Evolutionary conservation across 2,329 filamentous ascomycete genomes (phyloP).

Genomic region (Geoglossum cookeanum): DNA sequence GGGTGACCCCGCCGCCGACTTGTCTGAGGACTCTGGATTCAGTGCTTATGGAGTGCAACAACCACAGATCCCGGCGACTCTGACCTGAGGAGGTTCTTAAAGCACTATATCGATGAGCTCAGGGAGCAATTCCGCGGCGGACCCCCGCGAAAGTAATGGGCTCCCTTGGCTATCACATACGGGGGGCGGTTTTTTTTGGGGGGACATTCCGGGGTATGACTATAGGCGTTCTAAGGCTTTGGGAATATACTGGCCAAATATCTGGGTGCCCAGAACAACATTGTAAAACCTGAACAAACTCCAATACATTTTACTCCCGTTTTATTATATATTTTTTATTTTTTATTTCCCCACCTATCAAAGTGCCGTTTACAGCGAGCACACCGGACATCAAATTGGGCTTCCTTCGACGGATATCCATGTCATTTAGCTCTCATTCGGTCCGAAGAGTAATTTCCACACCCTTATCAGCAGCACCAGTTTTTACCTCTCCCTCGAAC

Average conservation of each 20-base stretch:
- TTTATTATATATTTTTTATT: too few species aligned
- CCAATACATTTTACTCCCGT: too few species aligned
- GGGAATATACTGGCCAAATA: constrained; percentile 1
- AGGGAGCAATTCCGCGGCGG: constrained; percentile 24
- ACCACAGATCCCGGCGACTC: neutral
- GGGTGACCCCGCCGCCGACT: constrained; percentile 3
- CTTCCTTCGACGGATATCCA: constrained; percentile 17
- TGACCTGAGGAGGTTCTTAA: constrained; percentile 20
- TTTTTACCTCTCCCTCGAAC: neutral
- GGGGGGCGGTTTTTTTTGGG: neutral
- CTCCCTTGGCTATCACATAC: neutral
- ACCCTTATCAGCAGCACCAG: neutral
- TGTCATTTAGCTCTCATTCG: constrained; percentile 27
- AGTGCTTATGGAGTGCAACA: neutral
- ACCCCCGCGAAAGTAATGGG: constrained; percentile 5
- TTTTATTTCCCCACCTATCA: neutral
- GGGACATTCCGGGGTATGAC: neutral
- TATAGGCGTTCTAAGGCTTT: neutral
- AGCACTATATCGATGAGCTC: constrained; percentile 34
- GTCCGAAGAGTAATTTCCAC: constrained; percentile 19
- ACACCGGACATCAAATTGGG: constrained; percentile 19
- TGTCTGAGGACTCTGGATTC: neutral
- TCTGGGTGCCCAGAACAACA: constrained; percentile 14
- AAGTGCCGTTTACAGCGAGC: neutral
- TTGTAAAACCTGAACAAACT: constrained; percentile 5